phyloP scores from a whole-genome alignment of 2,329 filamentous ascomycete species.

The Fusarium neocosmosporiellum region DNA sequence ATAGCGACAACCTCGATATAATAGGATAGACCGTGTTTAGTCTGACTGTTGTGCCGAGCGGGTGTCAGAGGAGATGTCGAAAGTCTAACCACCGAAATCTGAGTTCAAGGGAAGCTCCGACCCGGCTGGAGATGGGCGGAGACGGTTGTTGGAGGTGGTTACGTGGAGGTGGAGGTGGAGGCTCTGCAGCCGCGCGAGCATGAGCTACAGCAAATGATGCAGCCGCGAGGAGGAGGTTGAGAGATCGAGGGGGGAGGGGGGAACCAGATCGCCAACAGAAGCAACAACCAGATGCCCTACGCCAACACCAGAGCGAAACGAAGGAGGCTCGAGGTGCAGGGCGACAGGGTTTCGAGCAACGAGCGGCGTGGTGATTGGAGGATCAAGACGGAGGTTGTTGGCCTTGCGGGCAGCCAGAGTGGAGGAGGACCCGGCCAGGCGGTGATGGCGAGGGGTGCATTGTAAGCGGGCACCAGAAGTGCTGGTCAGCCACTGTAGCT shows the following conservation, averaged over 20 bases:
- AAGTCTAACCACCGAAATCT: constrained; percentile 18
- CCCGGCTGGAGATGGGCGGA: constrained; percentile 10
- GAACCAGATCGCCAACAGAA: constrained; percentile 19
- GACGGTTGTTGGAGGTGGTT: constrained; percentile 29
- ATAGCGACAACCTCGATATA: neutral
- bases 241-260: constrained; percentile 1
- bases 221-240: neutral
- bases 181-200: constrained; percentile 30
- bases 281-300: constrained; percentile 29
- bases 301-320: constrained; percentile 38
- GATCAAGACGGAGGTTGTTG: constrained; percentile 33
- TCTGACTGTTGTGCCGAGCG: constrained; percentile 11
- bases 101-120: constrained; percentile 18
- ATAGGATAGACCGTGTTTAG: constrained; percentile 9
- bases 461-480: constrained; percentile 20
- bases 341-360: constrained; percentile 39
- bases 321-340: constrained; percentile 39
- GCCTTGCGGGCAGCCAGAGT: constrained; percentile 31
- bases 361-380: constrained; percentile 41
- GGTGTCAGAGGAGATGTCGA: constrained; percentile 7
- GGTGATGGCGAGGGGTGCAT: constrained; percentile 25
- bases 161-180: constrained; percentile 40
- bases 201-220: constrained; percentile 9
- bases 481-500: constrained; percentile 12
- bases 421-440: constrained; percentile 33